These are phyloP conservation scores for Wickerhamomyces canadensis DNA, from an alignment of 805 yeast genomes.

Conservation along the genomic window DNA sequence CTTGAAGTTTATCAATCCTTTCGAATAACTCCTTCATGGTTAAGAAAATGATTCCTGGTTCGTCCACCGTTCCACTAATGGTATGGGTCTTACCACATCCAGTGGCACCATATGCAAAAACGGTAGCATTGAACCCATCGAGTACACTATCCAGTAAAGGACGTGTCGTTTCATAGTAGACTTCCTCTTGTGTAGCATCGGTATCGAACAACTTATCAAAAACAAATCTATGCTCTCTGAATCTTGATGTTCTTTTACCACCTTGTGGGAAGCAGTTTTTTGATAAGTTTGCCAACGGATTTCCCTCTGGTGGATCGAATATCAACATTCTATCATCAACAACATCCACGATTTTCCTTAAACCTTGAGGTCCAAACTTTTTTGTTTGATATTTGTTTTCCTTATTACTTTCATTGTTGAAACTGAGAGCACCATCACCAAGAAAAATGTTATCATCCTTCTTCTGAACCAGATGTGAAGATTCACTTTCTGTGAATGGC, in stretches of 20 bases:
- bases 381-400: conserved; percentile 17
- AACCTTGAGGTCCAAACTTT: conserved; percentile 37
- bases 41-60: conserved; percentile 75
- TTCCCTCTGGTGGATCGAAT: conserved; percentile 77
- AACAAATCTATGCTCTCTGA: conserved; percentile 71
- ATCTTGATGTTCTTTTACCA: conserved; percentile 39
- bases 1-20: conserved; percentile 49
- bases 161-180: conserved; percentile 58
- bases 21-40: conserved; percentile 73
- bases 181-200: conserved; percentile 56
- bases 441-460: conserved; percentile 36
- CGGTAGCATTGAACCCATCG: conserved; percentile 86
- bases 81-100: conserved; percentile 98
- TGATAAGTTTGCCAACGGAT: conserved; percentile 39
- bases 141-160: conserved; percentile 70
- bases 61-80: conserved; percentile 64
- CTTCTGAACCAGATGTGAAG: conserved; percentile 37
- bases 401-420: conserved; percentile 11
- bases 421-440: conserved; percentile 50
- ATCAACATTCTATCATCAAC: conserved; percentile 83
- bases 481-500: conserved; percentile 67
- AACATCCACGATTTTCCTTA: conserved; percentile 68
- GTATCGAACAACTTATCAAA: conserved; percentile 79
- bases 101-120: conserved; percentile 95
- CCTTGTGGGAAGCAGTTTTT: conserved; percentile 31